These are phyloP conservation scores for Protomyces inouyei DNA, from an alignment of 1,139 yeast species.

Conservation along the genomic window DNA sequence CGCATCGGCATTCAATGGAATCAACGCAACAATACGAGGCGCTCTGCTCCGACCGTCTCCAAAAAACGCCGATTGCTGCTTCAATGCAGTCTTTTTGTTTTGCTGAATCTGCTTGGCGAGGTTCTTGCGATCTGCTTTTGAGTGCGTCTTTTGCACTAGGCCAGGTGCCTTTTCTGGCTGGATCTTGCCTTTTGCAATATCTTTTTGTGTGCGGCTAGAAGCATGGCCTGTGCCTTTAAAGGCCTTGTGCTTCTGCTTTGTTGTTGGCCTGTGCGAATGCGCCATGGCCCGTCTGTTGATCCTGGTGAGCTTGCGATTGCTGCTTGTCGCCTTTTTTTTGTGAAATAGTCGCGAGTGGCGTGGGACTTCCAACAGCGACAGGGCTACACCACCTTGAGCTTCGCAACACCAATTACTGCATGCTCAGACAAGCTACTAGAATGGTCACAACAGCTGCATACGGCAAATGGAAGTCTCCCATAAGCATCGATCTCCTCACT, in stretches of 20 bases:
- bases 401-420: neutral
- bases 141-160: slow-evolving; percentile 38
- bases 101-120: slow-evolving; percentile 70
- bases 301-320: neutral
- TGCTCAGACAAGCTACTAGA: neutral
- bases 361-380: neutral
- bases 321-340: neutral
- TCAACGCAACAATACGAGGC: slow-evolving; percentile 70
- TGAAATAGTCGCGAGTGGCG: neutral
- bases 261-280: slow-evolving; percentile 77
- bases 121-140: slow-evolving; percentile 75
- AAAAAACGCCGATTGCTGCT: slow-evolving; percentile 55
- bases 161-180: slow-evolving; percentile 56
- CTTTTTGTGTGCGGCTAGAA: slow-evolving; percentile 76
- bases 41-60: slow-evolving; percentile 69
- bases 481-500: slow-evolving; percentile 13
- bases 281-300: neutral
- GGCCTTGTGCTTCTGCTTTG: slow-evolving; percentile 71
- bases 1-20: slow-evolving; percentile 73
- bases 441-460: slow-evolving; percentile 1
- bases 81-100: slow-evolving; percentile 55
- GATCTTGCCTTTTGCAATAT: slow-evolving; percentile 64
- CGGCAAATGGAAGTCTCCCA: slow-evolving; percentile 24
- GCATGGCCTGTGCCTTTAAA: slow-evolving; percentile 80
- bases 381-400: too few species aligned